These are phyloP conservation scores for Vitis rupestris DNA, from an alignment of 164 flowering plant species.

Conservation along the genomic window DNA sequence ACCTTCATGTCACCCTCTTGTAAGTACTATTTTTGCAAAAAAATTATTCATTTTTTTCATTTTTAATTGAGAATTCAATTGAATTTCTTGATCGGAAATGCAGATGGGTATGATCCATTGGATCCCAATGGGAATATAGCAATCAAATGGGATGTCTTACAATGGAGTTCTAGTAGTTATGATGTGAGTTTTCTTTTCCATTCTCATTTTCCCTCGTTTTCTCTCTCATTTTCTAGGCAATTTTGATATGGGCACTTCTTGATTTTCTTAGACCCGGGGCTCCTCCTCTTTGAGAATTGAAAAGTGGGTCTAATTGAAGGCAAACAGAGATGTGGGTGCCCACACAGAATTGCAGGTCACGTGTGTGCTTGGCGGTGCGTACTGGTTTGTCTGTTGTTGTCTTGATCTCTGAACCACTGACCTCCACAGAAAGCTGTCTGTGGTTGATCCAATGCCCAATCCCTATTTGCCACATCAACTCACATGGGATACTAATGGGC, in stretches of 20 bases:
- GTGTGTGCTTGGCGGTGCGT: too few relatives aligned
- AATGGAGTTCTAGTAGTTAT: constrained; percentile 19
- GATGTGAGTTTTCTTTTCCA: constrained; percentile 39
- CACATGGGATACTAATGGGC: too few relatives aligned
- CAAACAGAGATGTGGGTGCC: too few relatives aligned
- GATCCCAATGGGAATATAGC: constrained; percentile 70
- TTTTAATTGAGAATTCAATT: background rate
- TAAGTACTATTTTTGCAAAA: constrained; percentile 13
- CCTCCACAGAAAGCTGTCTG: too few relatives aligned
- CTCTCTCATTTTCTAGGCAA: background rate
- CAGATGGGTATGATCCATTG: constrained; percentile 72
- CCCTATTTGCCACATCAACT: too few relatives aligned
- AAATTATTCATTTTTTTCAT: background rate
- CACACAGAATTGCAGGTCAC: too few relatives aligned
- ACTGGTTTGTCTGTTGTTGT: too few relatives aligned
- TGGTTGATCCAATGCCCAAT: too few relatives aligned
- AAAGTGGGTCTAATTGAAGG: too few relatives aligned
- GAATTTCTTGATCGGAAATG: constrained; percentile 11
- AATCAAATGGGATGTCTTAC: constrained; percentile 66
- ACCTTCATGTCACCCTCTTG: constrained; percentile 18
- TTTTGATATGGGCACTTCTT: background rate
- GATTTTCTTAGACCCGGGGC: too few relatives aligned
- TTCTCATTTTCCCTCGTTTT: background rate
- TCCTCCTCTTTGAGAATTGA: too few relatives aligned
- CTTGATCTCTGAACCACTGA: too few relatives aligned